phyloP scores from a whole-genome alignment of 208 protist species.

The Herpetomonas samuelpessoai region DNA sequence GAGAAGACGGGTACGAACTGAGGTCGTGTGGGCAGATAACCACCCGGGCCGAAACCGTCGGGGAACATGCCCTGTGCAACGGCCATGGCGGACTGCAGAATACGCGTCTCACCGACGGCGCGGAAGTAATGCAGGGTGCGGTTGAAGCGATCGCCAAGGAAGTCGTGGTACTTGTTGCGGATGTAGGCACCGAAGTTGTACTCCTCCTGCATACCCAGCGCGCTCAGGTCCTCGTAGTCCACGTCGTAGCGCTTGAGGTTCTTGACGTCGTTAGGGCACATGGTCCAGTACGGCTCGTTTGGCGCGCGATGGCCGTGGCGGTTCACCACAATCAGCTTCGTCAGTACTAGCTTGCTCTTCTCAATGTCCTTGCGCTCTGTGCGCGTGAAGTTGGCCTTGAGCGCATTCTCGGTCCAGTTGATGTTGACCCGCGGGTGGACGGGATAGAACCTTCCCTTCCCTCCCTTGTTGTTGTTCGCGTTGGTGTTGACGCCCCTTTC shows the following conservation, averaged over 20 bases:
- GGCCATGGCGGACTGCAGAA: conserved; percentile 78
- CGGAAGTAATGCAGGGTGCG: conserved; percentile 75
- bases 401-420: conserved; percentile 43
- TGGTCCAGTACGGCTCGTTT: conserved; percentile 72
- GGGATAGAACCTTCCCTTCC: conserved; percentile 11
- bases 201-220: conserved; percentile 79
- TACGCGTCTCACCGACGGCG: conserved; percentile 81
- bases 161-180: conserved; percentile 45
- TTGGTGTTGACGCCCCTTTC: background rate
- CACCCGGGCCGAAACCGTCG: conserved; percentile 70
- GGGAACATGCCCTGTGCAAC: conserved; percentile 76
- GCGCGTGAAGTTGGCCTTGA: conserved; percentile 30
- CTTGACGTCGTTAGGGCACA: conserved; percentile 60
- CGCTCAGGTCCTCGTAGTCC: conserved; percentile 63
- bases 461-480: background rate
- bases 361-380: conserved; percentile 29
- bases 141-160: conserved; percentile 73
- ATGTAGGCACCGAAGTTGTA: conserved; percentile 69
- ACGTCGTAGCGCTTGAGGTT: conserved; percentile 58
- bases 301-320: conserved; percentile 80
- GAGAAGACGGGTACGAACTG: conserved; percentile 85
- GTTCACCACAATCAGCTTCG: conserved; percentile 73
- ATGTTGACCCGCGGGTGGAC: conserved; percentile 51
- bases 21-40: conserved; percentile 61
- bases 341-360: conserved; percentile 52